Evolutionary conservation across 1,139 yeast genomes (phyloP), one percentile per base, ranked within the genome.

Genomic region (Geotrichum cucujoidarum): DNA sequence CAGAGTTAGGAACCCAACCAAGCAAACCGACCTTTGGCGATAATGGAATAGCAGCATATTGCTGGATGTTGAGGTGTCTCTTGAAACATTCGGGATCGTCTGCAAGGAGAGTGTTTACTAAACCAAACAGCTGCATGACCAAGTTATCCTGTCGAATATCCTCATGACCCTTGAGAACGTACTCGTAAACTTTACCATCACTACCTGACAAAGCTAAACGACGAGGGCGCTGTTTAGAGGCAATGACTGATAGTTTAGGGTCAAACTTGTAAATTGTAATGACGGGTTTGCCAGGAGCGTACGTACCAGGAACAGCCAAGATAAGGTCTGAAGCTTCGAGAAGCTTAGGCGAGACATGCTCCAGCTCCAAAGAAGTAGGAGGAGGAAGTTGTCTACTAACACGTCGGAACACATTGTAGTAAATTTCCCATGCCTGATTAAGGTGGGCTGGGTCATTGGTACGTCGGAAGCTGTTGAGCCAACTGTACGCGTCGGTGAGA

Each of bases 1-100:
- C 98, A 62, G 95, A 84, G 61, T 92, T 90, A 8, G 95, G 92
- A 25, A 94, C 98, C 97, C 97, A 94, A 0, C 97, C 95, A 42
- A 92, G 69, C 45, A 94, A 69, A 55, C 99, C 99, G n/a, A 95
- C 89, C 61, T 88, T 89, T 22, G 98, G 99, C 1, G 97, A 89
- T 45, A 94, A 70, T 7, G 99, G 98, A 58, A 86, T 90, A 0
- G 97, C 97, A 0, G 96, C 81, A 67, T 81, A 92, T 56, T 83
- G 81, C 60, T 89, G 97, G 54, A 94, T 90, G 62, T 86, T 95
- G 68, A 94, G 74, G 65, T 94, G 98, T 56, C 99, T 77, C 71
- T 88, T 90, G 75, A 90, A 92, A 64, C 97, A 89, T 64, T 92
- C 98, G 0, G 97, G 83, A 65, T 94, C 97, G 60, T 87, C 87